Conservation (phyloP, 345 rosid species). For the Hibiscus trionum region DNA sequence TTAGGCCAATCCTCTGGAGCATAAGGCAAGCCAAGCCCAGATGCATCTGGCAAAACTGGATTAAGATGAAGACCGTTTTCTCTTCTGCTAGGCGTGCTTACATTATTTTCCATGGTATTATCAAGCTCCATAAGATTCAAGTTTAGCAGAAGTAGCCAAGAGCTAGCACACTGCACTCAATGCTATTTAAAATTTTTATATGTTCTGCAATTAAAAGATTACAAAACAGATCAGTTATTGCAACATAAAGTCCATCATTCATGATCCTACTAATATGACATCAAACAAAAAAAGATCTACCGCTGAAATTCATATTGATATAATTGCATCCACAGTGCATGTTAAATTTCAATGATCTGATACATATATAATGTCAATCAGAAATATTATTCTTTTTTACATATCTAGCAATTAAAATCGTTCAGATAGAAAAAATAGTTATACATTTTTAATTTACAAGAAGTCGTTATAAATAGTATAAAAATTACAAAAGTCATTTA, state of each 20-base stretch:
- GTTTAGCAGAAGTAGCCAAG: conserved; percentile 9
- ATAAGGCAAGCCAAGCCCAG: conserved; percentile 61
- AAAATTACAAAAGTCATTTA: not conserved
- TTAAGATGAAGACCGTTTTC: conserved; percentile 21
- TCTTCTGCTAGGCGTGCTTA: not conserved
- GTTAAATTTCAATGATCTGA: not conserved
- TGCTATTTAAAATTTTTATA: not conserved
- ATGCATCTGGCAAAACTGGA: conserved; percentile 37
- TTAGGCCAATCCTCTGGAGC: conserved; percentile 66
- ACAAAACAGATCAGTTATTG: not conserved
- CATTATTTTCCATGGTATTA: conserved; percentile 24
- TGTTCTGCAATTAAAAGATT: conserved; percentile 5
- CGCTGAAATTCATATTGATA: not conserved
- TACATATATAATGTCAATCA: not conserved
- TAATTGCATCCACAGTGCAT: not conserved
- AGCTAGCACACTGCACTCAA: conserved; percentile 10
- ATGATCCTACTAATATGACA: not conserved
- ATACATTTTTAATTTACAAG: not conserved
- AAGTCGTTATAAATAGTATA: not conserved
- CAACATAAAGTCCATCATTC: not conserved
- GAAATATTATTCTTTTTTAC: not conserved
- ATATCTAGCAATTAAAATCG: not conserved
- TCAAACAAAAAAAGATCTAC: not conserved
- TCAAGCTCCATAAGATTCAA: conserved; percentile 25
- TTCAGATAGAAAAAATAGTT: not conserved